Percentiles rank a stretch among this genome's conserved stretches.
Conservation (phyloP, 495 filamentous ascomycete species). For the Hypomontagnella submonticulosa region DNA sequence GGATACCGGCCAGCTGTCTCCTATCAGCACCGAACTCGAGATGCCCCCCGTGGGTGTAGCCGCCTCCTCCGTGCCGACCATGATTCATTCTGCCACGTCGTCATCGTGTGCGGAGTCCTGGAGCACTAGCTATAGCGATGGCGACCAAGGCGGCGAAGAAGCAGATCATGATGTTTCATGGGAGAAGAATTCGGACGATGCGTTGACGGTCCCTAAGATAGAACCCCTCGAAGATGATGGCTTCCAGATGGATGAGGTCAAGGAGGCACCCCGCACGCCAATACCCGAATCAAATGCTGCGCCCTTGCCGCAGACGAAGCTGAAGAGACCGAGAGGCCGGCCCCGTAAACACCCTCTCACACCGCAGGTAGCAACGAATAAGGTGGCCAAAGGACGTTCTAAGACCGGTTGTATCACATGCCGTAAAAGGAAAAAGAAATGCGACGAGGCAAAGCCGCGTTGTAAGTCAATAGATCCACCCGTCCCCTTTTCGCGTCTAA, state of each 20-base stretch:
- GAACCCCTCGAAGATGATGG: conserved; percentile 61
- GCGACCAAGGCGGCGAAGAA: conserved; percentile 31
- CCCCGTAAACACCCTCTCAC: conserved; percentile 84
- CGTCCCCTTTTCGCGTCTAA: conserved; percentile 38
- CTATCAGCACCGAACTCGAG: conserved; percentile 61
- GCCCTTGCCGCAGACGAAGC: conserved; percentile 46
- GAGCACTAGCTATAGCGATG: conserved; percentile 48
- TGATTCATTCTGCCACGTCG: conserved; percentile 50
- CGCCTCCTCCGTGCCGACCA: conserved; percentile 47
- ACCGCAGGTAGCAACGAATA: conserved; percentile 60
- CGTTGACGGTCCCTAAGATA: conserved; percentile 54
- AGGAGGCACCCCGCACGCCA: conserved; percentile 54
- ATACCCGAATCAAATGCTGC: conserved; percentile 35
- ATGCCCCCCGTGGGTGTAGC: conserved; percentile 46
- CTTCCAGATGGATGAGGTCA: conserved; percentile 59
- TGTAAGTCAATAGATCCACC: conserved; percentile 63
- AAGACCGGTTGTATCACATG: conserved; percentile 96
- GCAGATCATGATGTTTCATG: conserved; percentile 48
- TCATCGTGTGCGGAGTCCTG: conserved; percentile 51
- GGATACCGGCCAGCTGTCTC: conserved; percentile 60
- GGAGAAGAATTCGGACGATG: conserved; percentile 53
- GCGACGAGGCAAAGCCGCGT: conserved; percentile 90
- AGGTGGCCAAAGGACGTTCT: conserved; percentile 85
- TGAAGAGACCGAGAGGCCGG: conserved; percentile 75
- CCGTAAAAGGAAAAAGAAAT: conserved; percentile 94